Conservation (phyloP, 768 basidiomycete genomes). For the Calvatia gigantea region DNA sequence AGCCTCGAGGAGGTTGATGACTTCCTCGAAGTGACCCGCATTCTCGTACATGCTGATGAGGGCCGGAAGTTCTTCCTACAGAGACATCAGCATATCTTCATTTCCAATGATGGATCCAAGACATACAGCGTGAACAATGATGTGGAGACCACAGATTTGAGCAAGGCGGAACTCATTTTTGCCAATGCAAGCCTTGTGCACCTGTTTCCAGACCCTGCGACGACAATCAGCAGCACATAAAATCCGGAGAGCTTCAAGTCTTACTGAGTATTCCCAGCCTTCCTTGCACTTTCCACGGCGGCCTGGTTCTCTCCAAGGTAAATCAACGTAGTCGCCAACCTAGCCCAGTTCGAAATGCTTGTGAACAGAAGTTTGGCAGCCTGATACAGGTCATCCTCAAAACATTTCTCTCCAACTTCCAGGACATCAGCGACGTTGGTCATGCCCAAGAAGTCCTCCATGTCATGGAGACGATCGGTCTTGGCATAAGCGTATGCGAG, state of each 20-base stretch:
- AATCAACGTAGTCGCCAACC: conserved; percentile 95
- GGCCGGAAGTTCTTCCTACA: conserved; percentile 71
- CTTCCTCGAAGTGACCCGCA: conserved; percentile 91
- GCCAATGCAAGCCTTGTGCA: conserved; percentile 97
- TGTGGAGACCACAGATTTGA: conserved; percentile 98
- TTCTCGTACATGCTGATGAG: conserved; percentile 84
- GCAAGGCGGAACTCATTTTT: conserved; percentile 89
- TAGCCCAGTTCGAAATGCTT: conserved; percentile 98
- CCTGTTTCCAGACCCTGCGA: conserved; percentile 97
- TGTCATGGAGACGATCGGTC: conserved; percentile 91
- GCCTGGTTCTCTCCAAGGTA: conserved; percentile 98
- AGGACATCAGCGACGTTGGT: conserved; percentile 98
- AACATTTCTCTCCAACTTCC: conserved; percentile 98
- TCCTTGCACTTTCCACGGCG: conserved; percentile 98
- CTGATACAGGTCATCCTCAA: conserved; percentile 97
- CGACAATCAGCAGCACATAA: conserved; percentile 10
- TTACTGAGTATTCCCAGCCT: conserved; percentile 97
- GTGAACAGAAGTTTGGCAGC: conserved; percentile 94
- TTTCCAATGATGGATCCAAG: conserved; percentile 17
- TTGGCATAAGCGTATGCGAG: conserved; percentile 98
- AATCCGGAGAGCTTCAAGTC: conserved; percentile 23
- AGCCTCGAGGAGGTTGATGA: conserved; percentile 88
- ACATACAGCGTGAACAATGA: conserved; percentile 85
- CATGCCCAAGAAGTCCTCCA: conserved; percentile 99
- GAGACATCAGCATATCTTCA: conserved; percentile 16